Percentiles rank a stretch among this genome's conserved stretches.
These are phyloP conservation scores for Wickerhamomyces sp. DNA, from an alignment of 1,139 yeast species.

Conservation along the genomic window DNA sequence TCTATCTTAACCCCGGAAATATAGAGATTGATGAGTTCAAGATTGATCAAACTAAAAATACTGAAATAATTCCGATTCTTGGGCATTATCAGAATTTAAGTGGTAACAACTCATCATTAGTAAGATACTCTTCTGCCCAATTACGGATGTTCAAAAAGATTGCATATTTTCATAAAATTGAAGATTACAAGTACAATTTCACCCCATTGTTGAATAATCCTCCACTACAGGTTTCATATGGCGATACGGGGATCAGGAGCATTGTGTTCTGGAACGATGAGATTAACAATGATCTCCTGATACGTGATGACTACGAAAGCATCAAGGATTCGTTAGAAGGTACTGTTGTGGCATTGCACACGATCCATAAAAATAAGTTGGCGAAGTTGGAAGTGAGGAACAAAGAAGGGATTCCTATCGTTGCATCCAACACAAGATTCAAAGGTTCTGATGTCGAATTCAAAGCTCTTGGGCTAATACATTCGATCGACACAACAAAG, in stretches of 20 bases:
- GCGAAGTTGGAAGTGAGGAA: conserved; percentile 11
- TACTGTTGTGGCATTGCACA: conserved; percentile 45
- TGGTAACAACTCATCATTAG: conserved; percentile 32
- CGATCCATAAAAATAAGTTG: conserved; percentile 21
- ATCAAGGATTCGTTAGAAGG: conserved; percentile 41
- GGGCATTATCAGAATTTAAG: conserved; percentile 20
- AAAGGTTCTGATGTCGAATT: conserved; percentile 21
- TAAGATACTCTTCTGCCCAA: conserved; percentile 44
- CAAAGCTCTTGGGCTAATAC: conserved; percentile 48
- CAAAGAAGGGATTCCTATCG: conserved; percentile 6
- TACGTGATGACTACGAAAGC: conserved; percentile 23
- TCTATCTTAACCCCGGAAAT: conserved; percentile 38
- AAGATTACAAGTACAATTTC: conserved; percentile 38
- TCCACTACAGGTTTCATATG: conserved; percentile 49
- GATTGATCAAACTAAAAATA: conserved; percentile 15
- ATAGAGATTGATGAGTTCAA: conserved; percentile 22
- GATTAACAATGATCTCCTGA: conserved; percentile 22
- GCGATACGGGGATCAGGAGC: conserved; percentile 25
- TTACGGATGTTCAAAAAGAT: conserved; percentile 46
- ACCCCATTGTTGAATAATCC: conserved; percentile 40
- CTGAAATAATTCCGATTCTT: conserved; percentile 17
- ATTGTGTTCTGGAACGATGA: conserved; percentile 30
- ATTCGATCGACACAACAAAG: conserved; percentile 48
- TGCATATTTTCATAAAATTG: conserved; percentile 46
- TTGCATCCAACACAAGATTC: conserved; percentile 11